A percentile compares a stretch with the other conserved stretches of the same genome.
Evolutionary conservation across 2,329 filamentous ascomycete species (phyloP).

Genomic region (Aureobasidium sp.): DNA sequence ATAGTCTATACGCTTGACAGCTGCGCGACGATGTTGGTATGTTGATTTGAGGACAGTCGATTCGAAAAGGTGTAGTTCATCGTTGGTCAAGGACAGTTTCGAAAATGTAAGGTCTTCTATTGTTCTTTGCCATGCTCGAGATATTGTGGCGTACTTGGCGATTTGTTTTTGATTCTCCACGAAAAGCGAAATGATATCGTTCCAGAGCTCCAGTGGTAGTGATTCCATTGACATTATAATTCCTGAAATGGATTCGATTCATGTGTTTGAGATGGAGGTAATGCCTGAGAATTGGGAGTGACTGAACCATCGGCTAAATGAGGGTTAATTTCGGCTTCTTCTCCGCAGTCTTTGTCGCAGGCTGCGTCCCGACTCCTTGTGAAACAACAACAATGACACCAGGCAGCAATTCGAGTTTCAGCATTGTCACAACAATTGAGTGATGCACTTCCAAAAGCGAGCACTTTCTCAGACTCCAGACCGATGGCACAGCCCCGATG

Average conservation of each 20-base stretch:
- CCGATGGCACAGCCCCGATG: too few relatives aligned
- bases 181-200: neutral
- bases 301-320: neutral
- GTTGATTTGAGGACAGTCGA: neutral
- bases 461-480: too few relatives aligned
- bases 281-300: neutral
- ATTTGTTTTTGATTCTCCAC: neutral
- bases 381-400: too few relatives aligned
- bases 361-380: too few relatives aligned
- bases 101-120: neutral
- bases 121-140: neutral
- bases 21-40: neutral
- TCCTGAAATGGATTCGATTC: rapidly evolving
- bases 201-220: neutral
- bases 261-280: too few relatives aligned
- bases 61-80: neutral
- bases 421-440: too few relatives aligned
- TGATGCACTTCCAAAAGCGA: too few relatives aligned
- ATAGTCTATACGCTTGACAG: neutral
- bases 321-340: neutral
- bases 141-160: neutral
- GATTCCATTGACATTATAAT: neutral
- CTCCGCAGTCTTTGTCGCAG: too few relatives aligned
- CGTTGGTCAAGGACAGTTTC: neutral
- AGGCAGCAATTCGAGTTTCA: too few relatives aligned